Evolutionary conservation across 2,329 filamentous ascomycete species (phyloP).

Genomic region (Rhynchosporium secalis): DNA sequence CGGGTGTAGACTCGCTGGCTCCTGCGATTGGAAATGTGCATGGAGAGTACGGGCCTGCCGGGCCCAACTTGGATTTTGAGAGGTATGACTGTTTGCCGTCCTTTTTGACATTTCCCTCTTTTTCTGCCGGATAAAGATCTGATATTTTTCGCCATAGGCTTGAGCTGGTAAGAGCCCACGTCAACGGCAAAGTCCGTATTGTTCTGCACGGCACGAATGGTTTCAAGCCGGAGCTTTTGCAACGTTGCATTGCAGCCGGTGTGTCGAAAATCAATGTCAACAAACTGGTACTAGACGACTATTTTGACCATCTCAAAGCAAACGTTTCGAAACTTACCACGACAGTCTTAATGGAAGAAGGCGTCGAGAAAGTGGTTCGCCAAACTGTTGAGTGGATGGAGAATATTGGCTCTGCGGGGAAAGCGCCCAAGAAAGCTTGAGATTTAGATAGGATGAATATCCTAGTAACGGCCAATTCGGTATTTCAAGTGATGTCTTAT

Average conservation of each 20-base stretch:
- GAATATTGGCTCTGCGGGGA: constrained; percentile 47
- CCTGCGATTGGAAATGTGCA: constrained; percentile 70
- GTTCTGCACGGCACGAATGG: constrained; percentile 58
- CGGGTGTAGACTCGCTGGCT: constrained; percentile 66
- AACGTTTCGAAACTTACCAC: constrained; percentile 38
- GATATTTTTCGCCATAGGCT: constrained; percentile 38
- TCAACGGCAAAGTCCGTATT: constrained; percentile 45
- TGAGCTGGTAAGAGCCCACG: constrained; percentile 39
- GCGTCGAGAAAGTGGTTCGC: constrained; percentile 45
- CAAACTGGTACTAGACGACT: constrained; percentile 52
- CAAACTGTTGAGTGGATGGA: constrained; percentile 35
- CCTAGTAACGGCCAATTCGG: not conserved
- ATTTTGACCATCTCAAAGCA: constrained; percentile 44
- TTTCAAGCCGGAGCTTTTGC: constrained; percentile 51
- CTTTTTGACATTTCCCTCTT: not conserved
- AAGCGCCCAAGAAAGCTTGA: not conserved
- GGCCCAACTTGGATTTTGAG: constrained; percentile 45
- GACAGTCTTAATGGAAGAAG: constrained; percentile 43
- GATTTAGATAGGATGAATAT: not conserved
- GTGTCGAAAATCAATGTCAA: constrained; percentile 59
- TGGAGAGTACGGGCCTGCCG: constrained; percentile 52
- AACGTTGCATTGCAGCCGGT: constrained; percentile 50
- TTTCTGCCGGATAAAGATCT: not conserved
- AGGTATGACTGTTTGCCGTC: constrained; percentile 35
- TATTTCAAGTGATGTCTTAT: not conserved